Conservation (phyloP, 345 rosid genomes). For the Lepidium didymum region DNA sequence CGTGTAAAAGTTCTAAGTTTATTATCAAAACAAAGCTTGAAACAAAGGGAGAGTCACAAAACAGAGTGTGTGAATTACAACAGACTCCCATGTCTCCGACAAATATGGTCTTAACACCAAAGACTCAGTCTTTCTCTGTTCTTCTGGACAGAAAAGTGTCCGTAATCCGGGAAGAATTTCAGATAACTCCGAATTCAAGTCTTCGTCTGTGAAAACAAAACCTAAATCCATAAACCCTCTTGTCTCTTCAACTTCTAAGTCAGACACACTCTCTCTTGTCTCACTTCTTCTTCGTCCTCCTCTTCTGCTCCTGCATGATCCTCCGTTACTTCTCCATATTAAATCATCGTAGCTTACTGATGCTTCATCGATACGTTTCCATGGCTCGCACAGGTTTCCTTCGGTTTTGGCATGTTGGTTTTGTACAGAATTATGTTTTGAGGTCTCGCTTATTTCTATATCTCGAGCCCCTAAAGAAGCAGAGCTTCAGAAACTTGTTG, state of each 20-base stretch:
- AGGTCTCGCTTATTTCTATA: conserved; percentile 35
- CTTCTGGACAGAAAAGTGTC: conserved; percentile 35
- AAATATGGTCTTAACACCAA: conserved; percentile 60
- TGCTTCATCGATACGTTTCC: conserved; percentile 27
- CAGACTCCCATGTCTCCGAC: conserved; percentile 90
- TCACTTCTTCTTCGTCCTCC: conserved; percentile 27
- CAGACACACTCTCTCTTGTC: conserved; percentile 52
- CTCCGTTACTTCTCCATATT: neutral
- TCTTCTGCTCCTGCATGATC: neutral
- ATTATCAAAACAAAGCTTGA: too few species aligned
- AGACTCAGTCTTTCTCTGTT: conserved; percentile 2
- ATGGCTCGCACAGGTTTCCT: conserved; percentile 31
- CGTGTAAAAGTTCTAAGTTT: too few species aligned
- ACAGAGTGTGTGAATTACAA: too few species aligned
- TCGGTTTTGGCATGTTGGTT: conserved; percentile 23
- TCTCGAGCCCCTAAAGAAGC: conserved; percentile 43
- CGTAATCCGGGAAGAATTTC: conserved; percentile 72
- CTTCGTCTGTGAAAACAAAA: conserved; percentile 76
- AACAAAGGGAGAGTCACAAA: too few species aligned
- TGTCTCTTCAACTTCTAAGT: conserved; percentile 69
- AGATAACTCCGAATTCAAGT: conserved; percentile 56
- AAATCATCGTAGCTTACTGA: neutral
- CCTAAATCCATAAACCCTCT: conserved; percentile 92
- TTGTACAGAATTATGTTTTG: neutral
- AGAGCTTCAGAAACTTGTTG: neutral